Base-by-base conservation (phyloP, 768 basidiomycete genomes). In the Termitomyces sp. region DNA sequence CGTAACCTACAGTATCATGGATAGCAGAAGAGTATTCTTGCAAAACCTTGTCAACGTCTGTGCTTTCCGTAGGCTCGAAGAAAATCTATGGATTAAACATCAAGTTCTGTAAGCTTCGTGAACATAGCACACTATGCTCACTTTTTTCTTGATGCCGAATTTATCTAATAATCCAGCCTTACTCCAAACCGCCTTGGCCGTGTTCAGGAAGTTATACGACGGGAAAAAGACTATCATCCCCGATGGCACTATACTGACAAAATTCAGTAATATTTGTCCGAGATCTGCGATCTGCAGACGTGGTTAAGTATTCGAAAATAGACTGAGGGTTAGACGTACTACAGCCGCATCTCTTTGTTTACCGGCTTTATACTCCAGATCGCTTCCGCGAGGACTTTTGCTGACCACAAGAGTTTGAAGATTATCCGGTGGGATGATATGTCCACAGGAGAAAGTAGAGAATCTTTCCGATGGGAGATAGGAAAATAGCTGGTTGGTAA, bases 211-310 rank as follows among this genome's bases (percentile, higher is more conserved):
- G 32, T 78, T 82, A 70, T 98, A 98, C 0, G 94, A 96, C 0
- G 96, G 95, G 43, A 98, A 84, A 70, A 99, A 99, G 7, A 97
- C 88, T 20, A 98, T 90, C 74, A 98, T 82, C 0, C 96, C 96
- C 20, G 86, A 87, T 0, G 95, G 91, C 5, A 95, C 81, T 18
- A 96, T 70, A 36, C 80, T 86, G 23, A 84, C 77, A 50, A 94
- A 83, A 66, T 96, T 98, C n/a, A 85, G 68, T 49, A 99, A 69
- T 13, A 91, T 80, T 57, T 91, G 88, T 0, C 95, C 95, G 2
- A 98, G 79, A 66, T 98, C 95, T 14, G 77, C 75, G 40, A 93
- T 77, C 93, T 95, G 61, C 26, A 32, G 41, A 55, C 18, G 33
- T 47, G 61, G 54, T 40, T 52, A 9, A 40, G 50, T 18, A 14